A percentile compares a stretch with the other conserved stretches of the same genome.
Conservation (phyloP, 1,284 basidiomycete species). For the Papiliotrema terrestris region DNA sequence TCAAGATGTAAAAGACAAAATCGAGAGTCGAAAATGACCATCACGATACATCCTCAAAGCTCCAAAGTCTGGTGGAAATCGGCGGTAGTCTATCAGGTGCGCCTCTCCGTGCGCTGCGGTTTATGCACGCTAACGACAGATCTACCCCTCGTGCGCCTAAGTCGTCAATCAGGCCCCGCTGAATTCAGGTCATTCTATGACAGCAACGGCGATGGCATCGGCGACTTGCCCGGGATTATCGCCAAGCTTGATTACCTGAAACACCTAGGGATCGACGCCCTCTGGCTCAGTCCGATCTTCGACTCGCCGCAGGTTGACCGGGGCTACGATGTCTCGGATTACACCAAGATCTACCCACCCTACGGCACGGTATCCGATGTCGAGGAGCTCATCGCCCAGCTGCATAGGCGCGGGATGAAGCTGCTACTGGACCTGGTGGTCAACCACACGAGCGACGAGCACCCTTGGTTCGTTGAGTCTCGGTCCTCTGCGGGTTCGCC, state of each 20-base stretch:
- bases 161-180: no score
- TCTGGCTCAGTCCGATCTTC: slow-evolving; percentile 42
- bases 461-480: slow-evolving; percentile 51
- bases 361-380: slow-evolving; percentile 50
- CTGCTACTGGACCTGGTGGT: slow-evolving; percentile 50
- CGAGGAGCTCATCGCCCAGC: slow-evolving; percentile 41
- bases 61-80: no score
- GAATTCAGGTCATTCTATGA: slow-evolving; percentile 19
- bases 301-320: slow-evolving; percentile 27
- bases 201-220: slow-evolving; percentile 36
- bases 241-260: slow-evolving; percentile 49
- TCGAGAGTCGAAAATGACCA: no score
- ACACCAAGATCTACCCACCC: slow-evolving; percentile 45
- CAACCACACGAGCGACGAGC: slow-evolving; percentile 48
- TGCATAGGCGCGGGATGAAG: slow-evolving; percentile 43
- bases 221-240: slow-evolving; percentile 50
- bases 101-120: no score
- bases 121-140: no score
- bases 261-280: slow-evolving; percentile 47
- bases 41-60: no score
- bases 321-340: slow-evolving; percentile 44
- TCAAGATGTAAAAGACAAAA: no score
- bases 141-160: no score
- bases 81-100: no score
- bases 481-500: slow-evolving; percentile 40